Evolutionary conservation across 352 stramenopile genomes (phyloP), one percentile per base, ranked within the genome.

Genomic region (Globisporangium irregulare): DNA sequence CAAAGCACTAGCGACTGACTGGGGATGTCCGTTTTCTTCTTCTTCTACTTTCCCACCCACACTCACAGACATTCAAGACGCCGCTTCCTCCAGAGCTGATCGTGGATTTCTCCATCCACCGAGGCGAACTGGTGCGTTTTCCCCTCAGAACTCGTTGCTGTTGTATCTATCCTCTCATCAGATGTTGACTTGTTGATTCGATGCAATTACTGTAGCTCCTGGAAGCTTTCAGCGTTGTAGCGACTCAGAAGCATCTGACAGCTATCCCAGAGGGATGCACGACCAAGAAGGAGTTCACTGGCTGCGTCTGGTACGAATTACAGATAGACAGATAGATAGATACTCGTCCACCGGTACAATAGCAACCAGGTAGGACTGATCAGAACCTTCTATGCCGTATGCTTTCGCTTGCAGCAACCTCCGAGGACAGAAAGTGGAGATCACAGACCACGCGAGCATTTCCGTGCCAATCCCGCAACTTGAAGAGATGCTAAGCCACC

Each of bases 51-150:
- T 4, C 29, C 2, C 4, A 32, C 32, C 12, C 10, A 43, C 36
- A 43, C 3, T 43, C 12, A 3, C 48, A 91, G 83, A 81, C 74
- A 18, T 95, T 94, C 68, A 89, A 93, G 66, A 79, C 88, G 5
- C 57, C 75, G 43, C 73, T 95, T 24, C 86, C 86, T 9, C 77
- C 77, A 1, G 86, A 94, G 69, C 73, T 94, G 25, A 79, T 94
- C 18, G 80, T 95, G 25, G 88, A 95, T 43, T 93, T 94, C 62
- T 95, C 88, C 9, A 84, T 95, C 46, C 82, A 94, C 59, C 83
- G 85, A 20, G 88, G 84, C 36, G 84, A 93, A 70, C 59, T 95
- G 76, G 86, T 95, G 59, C 24, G 71, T 29, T 46, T 68, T 56
- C n/a, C 18, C 15, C 38, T 15, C 4, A 46, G 12, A 20, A 6